A percentile compares a stretch with the other conserved stretches of the same genome.
Evolutionary conservation across 805 yeast genomes (phyloP).

Genomic region (Zygosaccharomyces gambellarensis): DNA sequence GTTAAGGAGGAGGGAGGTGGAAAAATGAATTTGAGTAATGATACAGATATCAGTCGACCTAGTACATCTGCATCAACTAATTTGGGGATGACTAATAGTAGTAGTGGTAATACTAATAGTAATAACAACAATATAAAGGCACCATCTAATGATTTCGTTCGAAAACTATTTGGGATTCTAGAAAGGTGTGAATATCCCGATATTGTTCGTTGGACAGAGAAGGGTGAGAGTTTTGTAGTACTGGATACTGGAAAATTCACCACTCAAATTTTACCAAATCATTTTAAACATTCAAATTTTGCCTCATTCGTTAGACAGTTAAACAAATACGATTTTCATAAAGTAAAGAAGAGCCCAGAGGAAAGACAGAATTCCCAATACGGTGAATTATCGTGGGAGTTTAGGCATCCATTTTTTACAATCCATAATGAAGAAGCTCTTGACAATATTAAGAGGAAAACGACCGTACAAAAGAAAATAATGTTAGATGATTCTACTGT

Average conservation of each 20-base stretch:
- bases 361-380: slow-evolving; percentile 51
- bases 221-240: slow-evolving; percentile 86
- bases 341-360: slow-evolving; percentile 71
- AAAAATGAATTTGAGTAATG: slow-evolving; percentile 13
- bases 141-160: slow-evolving; percentile 74
- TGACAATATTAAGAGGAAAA: slow-evolving; percentile 83
- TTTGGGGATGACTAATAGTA: neutral
- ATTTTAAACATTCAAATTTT: slow-evolving; percentile 92
- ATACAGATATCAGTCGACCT: slow-evolving; percentile 13
- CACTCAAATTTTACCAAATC: slow-evolving; percentile 79
- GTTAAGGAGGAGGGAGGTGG: slow-evolving; percentile 2
- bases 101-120: neutral
- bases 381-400: slow-evolving; percentile 89
- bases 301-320: slow-evolving; percentile 92
- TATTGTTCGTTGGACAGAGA: slow-evolving; percentile 79
- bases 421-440: slow-evolving; percentile 71
- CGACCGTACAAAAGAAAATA: slow-evolving; percentile 51
- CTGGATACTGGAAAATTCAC: slow-evolving; percentile 88
- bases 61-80: slow-evolving; percentile 8
- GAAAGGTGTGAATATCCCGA: slow-evolving; percentile 71
- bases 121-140: slow-evolving; percentile 11
- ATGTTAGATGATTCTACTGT: slow-evolving; percentile 22
- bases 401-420: slow-evolving; percentile 84
- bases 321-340: slow-evolving; percentile 96
- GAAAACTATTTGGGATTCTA: slow-evolving; percentile 76